Percentiles rank a stretch among this genome's conserved stretches.
Conservation (phyloP, 169 alveolate genomes). For the Eimeria brunetti region DNA sequence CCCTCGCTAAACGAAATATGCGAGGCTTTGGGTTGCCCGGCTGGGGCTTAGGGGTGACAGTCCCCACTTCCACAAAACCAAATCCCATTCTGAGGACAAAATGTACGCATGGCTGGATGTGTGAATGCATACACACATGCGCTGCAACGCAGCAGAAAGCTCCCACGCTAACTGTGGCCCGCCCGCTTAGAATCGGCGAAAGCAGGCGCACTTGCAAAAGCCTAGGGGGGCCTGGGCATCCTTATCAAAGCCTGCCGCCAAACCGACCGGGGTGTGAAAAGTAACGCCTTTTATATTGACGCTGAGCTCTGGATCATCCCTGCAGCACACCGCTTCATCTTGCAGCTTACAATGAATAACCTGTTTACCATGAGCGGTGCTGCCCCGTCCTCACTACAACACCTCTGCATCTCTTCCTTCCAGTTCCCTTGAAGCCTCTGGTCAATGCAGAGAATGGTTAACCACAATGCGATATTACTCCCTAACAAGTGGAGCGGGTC, state of each 20-base stretch:
- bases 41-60: conserved; percentile 91
- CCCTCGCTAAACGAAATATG: conserved; percentile 86
- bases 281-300: conserved; percentile 73
- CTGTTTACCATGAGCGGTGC: background rate
- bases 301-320: conserved; percentile 68
- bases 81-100: conserved; percentile 88
- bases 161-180: background rate
- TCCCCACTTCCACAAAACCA: conserved; percentile 92
- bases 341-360: background rate
- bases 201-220: conserved; percentile 69
- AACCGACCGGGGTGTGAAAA: conserved; percentile 86
- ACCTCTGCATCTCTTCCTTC: background rate
- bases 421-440: background rate
- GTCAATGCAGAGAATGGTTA: background rate
- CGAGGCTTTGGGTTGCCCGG: conserved; percentile 91
- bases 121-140: background rate
- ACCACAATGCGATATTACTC: background rate
- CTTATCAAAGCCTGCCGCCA: conserved; percentile 94
- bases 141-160: background rate
- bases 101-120: background rate
- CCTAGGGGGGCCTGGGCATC: conserved; percentile 88
- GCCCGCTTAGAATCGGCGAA: background rate
- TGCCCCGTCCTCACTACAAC: background rate
- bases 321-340: conserved; percentile 3
- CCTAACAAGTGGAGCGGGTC: background rate